Conservation (phyloP, 306 rosid species). For the Crataegus laevigata region DNA sequence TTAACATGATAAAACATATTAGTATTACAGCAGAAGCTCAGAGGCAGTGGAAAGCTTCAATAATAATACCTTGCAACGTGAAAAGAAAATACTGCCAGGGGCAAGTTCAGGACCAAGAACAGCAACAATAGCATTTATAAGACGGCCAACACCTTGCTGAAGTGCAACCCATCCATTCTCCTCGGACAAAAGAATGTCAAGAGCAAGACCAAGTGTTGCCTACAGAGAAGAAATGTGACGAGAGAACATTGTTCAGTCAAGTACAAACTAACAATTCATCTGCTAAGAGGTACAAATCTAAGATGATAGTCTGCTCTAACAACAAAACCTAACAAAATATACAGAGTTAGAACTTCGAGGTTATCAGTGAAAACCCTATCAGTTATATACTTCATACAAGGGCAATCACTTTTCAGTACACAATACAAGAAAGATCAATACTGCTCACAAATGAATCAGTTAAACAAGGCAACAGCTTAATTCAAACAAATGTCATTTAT, state of each 20-base stretch:
- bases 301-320: background rate
- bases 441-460: background rate
- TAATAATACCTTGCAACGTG: conserved; percentile 80
- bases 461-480: background rate
- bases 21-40: background rate
- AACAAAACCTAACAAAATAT: background rate
- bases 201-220: conserved; percentile 92
- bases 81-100: conserved; percentile 96
- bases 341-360: background rate
- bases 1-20: background rate
- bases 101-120: conserved; percentile 97
- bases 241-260: conserved; percentile 11
- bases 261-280: conserved; percentile 12
- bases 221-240: conserved; percentile 20
- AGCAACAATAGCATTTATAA: conserved; percentile 86
- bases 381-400: background rate
- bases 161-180: conserved; percentile 83
- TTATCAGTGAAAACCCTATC: background rate
- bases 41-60: background rate
- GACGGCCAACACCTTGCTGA: conserved; percentile 97
- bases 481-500: background rate
- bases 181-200: conserved; percentile 92
- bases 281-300: background rate
- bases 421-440: background rate
- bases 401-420: background rate